phyloP scores from a whole-genome alignment of 352 stramenopile species.

The Phytophthora meadii region DNA sequence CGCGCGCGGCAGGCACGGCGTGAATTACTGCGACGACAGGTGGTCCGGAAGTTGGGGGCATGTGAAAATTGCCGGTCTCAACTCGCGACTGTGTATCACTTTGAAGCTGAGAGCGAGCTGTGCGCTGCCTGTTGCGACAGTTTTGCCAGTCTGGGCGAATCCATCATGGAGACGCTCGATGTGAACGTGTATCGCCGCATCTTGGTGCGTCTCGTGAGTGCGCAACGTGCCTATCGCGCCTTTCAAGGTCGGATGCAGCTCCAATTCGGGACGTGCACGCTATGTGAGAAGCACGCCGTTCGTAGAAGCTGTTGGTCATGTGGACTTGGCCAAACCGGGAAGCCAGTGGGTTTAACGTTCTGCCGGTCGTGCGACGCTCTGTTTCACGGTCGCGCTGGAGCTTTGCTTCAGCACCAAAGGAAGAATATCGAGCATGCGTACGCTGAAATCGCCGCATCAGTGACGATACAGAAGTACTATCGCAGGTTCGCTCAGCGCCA shows the following conservation, averaged over 20 bases:
- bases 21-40: slow-evolving; percentile 43
- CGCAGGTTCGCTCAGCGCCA: slow-evolving; percentile 49
- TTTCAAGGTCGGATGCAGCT: slow-evolving; percentile 34
- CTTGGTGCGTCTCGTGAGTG: slow-evolving; percentile 18
- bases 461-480: slow-evolving; percentile 50
- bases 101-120: slow-evolving; percentile 36
- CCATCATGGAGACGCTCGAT: slow-evolving; percentile 29
- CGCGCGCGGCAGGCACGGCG: slow-evolving; percentile 32
- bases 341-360: slow-evolving; percentile 26
- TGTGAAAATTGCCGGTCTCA: slow-evolving; percentile 56
- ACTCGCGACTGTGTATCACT: slow-evolving; percentile 46
- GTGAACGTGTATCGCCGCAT: slow-evolving; percentile 46
- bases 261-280: slow-evolving; percentile 43
- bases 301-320: slow-evolving; percentile 54
- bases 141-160: slow-evolving; percentile 9
- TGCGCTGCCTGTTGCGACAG: slow-evolving; percentile 43
- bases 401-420: slow-evolving; percentile 18
- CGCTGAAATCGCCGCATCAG: slow-evolving; percentile 37
- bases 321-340: slow-evolving; percentile 13
- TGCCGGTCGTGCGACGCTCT: slow-evolving; percentile 57
- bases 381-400: slow-evolving; percentile 37
- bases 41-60: slow-evolving; percentile 40
- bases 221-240: slow-evolving; percentile 49
- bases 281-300: slow-evolving; percentile 51
- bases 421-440: slow-evolving; percentile 38